Evolutionary conservation across 169 alveolate genomes (phyloP).

Genomic region (Plasmodium fragile): DNA sequence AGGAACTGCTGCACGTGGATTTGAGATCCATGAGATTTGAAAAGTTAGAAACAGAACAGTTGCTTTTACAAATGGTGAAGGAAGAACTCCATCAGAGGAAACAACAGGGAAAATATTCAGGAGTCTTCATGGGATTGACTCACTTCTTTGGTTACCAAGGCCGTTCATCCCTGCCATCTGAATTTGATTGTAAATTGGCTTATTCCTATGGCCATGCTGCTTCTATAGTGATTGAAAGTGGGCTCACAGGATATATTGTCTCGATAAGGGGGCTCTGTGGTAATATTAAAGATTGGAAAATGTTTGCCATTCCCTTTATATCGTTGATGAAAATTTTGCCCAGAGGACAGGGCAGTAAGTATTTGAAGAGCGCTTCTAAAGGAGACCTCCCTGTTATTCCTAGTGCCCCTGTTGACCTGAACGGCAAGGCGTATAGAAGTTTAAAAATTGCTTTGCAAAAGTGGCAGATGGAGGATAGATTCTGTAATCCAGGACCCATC

Average conservation of each 20-base stretch:
- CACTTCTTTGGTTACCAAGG: slow-evolving; percentile 99
- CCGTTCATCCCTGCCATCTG: slow-evolving; percentile 97
- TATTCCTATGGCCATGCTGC: slow-evolving; percentile 97
- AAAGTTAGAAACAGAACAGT: slow-evolving; percentile 94
- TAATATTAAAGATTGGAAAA: slow-evolving; percentile 93
- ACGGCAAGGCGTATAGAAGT: slow-evolving; percentile 89
- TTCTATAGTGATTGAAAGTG: slow-evolving; percentile 92
- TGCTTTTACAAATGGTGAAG: slow-evolving; percentile 94
- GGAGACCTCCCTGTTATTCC: slow-evolving; percentile 93
- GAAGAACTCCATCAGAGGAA: slow-evolving; percentile 93
- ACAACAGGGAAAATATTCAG: slow-evolving; percentile 92
- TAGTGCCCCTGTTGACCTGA: slow-evolving; percentile 92
- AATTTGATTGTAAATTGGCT: slow-evolving; percentile 95
- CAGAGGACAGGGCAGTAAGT: slow-evolving; percentile 62
- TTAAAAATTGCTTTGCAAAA: slow-evolving; percentile 87
- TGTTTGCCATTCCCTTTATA: slow-evolving; percentile 95
- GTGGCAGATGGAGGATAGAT: slow-evolving; percentile 95
- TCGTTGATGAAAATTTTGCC: slow-evolving; percentile 91
- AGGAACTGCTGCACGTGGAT: slow-evolving; percentile 91
- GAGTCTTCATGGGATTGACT: slow-evolving; percentile 95
- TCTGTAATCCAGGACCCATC: slow-evolving; percentile 98
- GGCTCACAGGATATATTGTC: slow-evolving; percentile 94
- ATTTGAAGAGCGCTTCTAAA: slow-evolving; percentile 76
- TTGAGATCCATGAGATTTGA: slow-evolving; percentile 82
- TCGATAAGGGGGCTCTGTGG: slow-evolving; percentile 95